Evolutionary conservation across 371 early-diverging fungal genomes (phyloP), one percentile per base, ranked within the genome.

Genomic region (Coemansia sp.): DNA sequence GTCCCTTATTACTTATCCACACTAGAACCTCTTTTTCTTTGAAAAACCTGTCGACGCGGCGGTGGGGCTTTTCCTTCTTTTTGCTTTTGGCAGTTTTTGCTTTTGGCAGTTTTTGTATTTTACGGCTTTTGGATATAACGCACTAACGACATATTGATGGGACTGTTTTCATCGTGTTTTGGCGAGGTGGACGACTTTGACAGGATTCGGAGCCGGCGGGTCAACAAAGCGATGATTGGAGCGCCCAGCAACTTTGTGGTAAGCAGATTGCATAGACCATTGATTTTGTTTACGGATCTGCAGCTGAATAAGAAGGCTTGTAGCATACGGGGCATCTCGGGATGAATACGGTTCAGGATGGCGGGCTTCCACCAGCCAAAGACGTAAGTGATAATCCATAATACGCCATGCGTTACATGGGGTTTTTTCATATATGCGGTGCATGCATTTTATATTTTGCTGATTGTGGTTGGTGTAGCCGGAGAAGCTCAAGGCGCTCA

Each of bases 171-270:
- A 0, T 78, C 78, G 50, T 78, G 78, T 69, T 78, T 78, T 63
- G 78, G 78, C 37, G 78, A 73, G 40, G 26, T 39, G n/a, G 78
- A 65, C 16, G 33, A 56, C n/a, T 39, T 14, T 23, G 23, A 57
- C 14, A 40, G 47, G 30, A 58, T 40, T 28, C 66, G 75, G 11
- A 48, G 69, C 4, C 73, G 75, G 6, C 59, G 63, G 2, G 75
- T 78, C 25, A 78, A 73, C 51, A 78, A 78, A 66, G 75, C 78
- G 23, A 78, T 78, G 78, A 78, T 78, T 33, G 74, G 78, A 5
- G 51, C 62, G 50, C 78, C 78, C 18, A 69, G 63, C 47, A 78
- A 78, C 67, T 78, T 78, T 66, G 75, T 78, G 59, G 75, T 75
- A 75, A 71, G 67, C 25, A 25, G 25, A 25, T 25, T 51, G 21